Percentiles rank a stretch among this genome's conserved stretches.
Conservation (phyloP, 1,139 yeast genomes). For the Martiniozyma asiatica region DNA sequence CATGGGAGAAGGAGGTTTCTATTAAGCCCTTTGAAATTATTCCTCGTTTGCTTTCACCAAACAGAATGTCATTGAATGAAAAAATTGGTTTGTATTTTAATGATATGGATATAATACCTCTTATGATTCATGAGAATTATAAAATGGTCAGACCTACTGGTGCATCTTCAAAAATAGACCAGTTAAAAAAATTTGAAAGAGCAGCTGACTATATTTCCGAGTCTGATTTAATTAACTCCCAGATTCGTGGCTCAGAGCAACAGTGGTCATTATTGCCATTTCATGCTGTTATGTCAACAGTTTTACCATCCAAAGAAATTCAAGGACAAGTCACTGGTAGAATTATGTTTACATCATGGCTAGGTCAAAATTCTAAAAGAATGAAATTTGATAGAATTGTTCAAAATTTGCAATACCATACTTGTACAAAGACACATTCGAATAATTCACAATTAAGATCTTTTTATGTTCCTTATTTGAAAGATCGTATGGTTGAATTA, state of each 20-base stretch:
- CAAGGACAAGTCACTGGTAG: slow-evolving; percentile 65
- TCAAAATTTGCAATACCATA: slow-evolving; percentile 83
- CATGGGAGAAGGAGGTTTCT: slow-evolving; percentile 86
- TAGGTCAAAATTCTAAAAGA: slow-evolving; percentile 83
- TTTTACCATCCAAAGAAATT: slow-evolving; percentile 64
- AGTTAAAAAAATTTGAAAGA: slow-evolving; percentile 50
- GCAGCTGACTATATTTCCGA: slow-evolving; percentile 75
- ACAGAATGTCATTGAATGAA: slow-evolving; percentile 55
- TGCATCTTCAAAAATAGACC: slow-evolving; percentile 27
- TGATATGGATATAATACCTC: slow-evolving; percentile 88
- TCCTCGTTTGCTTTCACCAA: slow-evolving; percentile 52
- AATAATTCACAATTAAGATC: slow-evolving; percentile 65
- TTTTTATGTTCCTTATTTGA: slow-evolving; percentile 61
- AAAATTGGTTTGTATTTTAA: slow-evolving; percentile 85
- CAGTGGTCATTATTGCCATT: slow-evolving; percentile 93
- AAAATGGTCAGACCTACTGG: slow-evolving; percentile 46
- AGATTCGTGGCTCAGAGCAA: slow-evolving; percentile 85
- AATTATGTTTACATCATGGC: slow-evolving; percentile 71
- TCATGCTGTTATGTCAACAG: slow-evolving; percentile 81
- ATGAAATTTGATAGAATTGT: slow-evolving; percentile 68
- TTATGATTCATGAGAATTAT: slow-evolving; percentile 95
- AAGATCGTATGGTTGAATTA: slow-evolving; percentile 44
- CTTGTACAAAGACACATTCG: slow-evolving; percentile 68
- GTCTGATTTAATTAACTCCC: slow-evolving; percentile 68
- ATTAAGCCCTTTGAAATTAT: slow-evolving; percentile 89